Conservation (phyloP, 2,329 filamentous ascomycete species). For the Fusarium austroafricanum region DNA sequence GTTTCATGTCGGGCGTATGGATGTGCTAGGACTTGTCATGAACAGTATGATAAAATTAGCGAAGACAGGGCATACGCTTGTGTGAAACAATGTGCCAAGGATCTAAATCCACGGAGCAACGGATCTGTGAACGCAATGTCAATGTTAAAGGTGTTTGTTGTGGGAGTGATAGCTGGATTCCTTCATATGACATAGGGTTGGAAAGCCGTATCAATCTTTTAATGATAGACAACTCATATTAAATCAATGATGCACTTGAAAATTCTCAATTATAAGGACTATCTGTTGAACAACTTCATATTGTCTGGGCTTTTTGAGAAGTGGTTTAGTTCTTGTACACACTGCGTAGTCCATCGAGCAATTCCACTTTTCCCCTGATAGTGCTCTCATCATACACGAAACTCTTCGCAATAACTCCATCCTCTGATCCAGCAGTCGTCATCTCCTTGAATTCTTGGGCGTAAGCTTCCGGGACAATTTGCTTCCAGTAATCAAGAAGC, state of each 20-base stretch:
- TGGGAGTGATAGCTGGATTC: not conserved
- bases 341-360: conserved; percentile 42
- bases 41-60: conserved; percentile 36
- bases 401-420: conserved; percentile 42
- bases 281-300: not conserved
- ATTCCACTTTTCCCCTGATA: conserved; percentile 40
- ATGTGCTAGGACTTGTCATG: conserved; percentile 36
- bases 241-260: not conserved
- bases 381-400: conserved; percentile 43
- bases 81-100: conserved; percentile 30
- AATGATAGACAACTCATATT: no score
- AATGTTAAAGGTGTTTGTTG: not conserved
- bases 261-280: not conserved
- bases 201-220: not conserved
- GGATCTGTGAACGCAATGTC: not conserved
- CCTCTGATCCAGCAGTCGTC: conserved; percentile 39
- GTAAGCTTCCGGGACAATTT: conserved; percentile 37
- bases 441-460: conserved; percentile 48
- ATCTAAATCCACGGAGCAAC: conserved; percentile 23
- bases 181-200: not conserved
- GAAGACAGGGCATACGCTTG: conserved; percentile 26
- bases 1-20: conserved; percentile 39
- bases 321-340: conserved; percentile 11
- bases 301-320: not conserved
- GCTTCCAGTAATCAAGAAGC: conserved; percentile 42